These are phyloP conservation scores for Aspergillus latus DNA, from an alignment of 2,329 filamentous ascomycete genomes.

Conservation along the genomic window DNA sequence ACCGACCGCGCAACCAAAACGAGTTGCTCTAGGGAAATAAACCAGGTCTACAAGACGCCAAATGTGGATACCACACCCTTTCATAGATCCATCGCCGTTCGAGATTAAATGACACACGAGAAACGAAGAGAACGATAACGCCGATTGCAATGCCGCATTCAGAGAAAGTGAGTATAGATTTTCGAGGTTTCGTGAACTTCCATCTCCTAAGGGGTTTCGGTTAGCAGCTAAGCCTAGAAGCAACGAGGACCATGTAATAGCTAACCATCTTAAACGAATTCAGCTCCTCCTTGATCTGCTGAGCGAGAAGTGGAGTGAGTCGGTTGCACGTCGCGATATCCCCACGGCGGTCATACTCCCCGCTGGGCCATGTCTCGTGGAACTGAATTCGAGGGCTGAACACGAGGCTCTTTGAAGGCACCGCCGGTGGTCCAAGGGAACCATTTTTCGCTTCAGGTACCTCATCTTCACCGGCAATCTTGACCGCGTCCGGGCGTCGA, in stretches of 20 bases:
- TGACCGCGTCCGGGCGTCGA: conserved; percentile 66
- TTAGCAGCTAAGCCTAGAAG: conserved; percentile 3
- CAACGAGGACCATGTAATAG: conserved; percentile 12
- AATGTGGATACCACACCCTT: conserved; percentile 22
- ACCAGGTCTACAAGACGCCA: conserved; percentile 27
- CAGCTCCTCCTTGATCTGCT: conserved; percentile 99
- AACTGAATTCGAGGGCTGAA: conserved; percentile 95
- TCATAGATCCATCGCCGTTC: conserved; percentile 24
- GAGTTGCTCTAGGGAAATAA: conserved; percentile 22
- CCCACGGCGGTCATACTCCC: conserved; percentile 92
- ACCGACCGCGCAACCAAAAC: conserved; percentile 21
- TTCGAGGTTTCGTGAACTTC: conserved; percentile 98
- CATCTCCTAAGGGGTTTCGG: conserved; percentile 76
- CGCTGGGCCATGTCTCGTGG: conserved; percentile 92
- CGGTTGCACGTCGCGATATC: conserved; percentile 98
- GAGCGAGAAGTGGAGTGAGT: conserved; percentile 91
- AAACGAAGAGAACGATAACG: conserved; percentile 26
- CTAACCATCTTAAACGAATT: conserved; percentile 99
- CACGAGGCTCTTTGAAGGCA: conserved; percentile 54
- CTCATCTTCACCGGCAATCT: conserved; percentile 82
- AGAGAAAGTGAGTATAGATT: conserved; percentile 99
- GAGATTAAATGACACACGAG: conserved; percentile 20
- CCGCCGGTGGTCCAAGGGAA: conserved; percentile 68
- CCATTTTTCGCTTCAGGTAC: conserved; percentile 76
- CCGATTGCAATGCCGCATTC: conserved; percentile 46